These are phyloP conservation scores for Fusarium nisikadoi DNA, from an alignment of 2,329 filamentous ascomycete genomes.

Conservation along the genomic window DNA sequence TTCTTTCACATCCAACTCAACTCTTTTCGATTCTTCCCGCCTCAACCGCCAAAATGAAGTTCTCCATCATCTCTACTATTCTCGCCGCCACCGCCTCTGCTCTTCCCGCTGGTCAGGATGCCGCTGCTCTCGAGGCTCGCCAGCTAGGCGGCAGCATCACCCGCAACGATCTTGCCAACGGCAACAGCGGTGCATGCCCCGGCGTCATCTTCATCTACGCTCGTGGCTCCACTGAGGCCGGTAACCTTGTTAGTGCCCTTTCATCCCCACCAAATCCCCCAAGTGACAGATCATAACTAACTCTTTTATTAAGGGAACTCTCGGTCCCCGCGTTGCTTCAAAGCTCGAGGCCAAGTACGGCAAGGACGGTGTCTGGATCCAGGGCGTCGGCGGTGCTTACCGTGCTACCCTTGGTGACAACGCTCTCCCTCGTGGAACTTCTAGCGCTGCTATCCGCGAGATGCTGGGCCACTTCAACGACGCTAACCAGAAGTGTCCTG, in stretches of 20 bases:
- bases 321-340: slow-evolving; percentile 46
- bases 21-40: neutral
- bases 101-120: slow-evolving; percentile 15
- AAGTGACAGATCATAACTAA: slow-evolving; percentile 1
- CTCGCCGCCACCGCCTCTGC: slow-evolving; percentile 32
- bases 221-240: slow-evolving; percentile 52
- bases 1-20: slow-evolving; percentile 8
- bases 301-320: slow-evolving; percentile 38
- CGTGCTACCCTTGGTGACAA: slow-evolving; percentile 50
- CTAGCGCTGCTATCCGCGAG: slow-evolving; percentile 52
- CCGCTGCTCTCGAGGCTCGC: slow-evolving; percentile 24
- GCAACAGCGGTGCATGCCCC: slow-evolving; percentile 48
- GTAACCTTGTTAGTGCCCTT: slow-evolving; percentile 50
- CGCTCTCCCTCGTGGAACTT: slow-evolving; percentile 52
- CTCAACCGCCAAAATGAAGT: slow-evolving; percentile 28
- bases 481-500: slow-evolving; percentile 56
- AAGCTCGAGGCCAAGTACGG: slow-evolving; percentile 46
- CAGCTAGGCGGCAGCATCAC: slow-evolving; percentile 26
- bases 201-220: slow-evolving; percentile 54
- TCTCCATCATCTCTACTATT: slow-evolving; percentile 25
- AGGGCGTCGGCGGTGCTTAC: slow-evolving; percentile 57
- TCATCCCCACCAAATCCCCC: neutral
- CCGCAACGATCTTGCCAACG: slow-evolving; percentile 45
- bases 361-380: slow-evolving; percentile 50
- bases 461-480: slow-evolving; percentile 53